Evolutionary conservation across 2,329 filamentous ascomycete species (phyloP).

Genomic region (Helminthosporium solani): DNA sequence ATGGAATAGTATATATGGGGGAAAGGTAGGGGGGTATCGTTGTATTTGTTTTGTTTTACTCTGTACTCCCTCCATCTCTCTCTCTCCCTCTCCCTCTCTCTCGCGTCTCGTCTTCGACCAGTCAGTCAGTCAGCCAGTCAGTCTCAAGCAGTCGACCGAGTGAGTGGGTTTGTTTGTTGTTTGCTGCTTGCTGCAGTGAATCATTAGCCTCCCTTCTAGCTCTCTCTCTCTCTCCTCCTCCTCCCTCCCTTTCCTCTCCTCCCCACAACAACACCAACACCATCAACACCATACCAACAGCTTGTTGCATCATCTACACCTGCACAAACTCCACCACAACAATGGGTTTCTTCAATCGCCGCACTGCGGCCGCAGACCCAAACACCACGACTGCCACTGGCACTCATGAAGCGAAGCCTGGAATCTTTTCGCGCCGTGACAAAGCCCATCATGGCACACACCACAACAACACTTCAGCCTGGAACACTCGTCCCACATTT

Average conservation of each 20-base stretch:
- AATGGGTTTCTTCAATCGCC: conserved; percentile 45
- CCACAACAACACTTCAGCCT: conserved; percentile 16
- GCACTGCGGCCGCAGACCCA: conserved; percentile 33
- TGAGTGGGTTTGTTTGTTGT: conserved; percentile 2
- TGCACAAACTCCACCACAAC: conserved; percentile 4
- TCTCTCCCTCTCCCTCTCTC: no score
- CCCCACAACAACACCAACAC: background rate
- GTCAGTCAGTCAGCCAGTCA: background rate
- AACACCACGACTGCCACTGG: conserved; percentile 40
- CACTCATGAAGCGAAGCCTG: conserved; percentile 31
- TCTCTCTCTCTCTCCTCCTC: background rate
- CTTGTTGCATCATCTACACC: conserved; percentile 2
- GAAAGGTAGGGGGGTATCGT: background rate
- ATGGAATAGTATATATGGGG: background rate
- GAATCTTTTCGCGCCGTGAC: conserved; percentile 26
- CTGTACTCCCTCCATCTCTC: no score
- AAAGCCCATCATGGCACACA: conserved; percentile 13
- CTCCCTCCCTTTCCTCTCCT: background rate
- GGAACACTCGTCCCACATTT: conserved; percentile 55
- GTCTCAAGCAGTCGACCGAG: no score
- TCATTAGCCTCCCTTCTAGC: background rate
- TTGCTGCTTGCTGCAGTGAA: background rate
- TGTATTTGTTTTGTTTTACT: background rate
- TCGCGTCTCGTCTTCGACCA: background rate
- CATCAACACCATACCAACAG: background rate